Percentiles rank a stretch among this genome's conserved stretches.
These are phyloP conservation scores for Sporothrix brasiliensis DNA, from an alignment of 2,329 filamentous ascomycete genomes.

Conservation along the genomic window DNA sequence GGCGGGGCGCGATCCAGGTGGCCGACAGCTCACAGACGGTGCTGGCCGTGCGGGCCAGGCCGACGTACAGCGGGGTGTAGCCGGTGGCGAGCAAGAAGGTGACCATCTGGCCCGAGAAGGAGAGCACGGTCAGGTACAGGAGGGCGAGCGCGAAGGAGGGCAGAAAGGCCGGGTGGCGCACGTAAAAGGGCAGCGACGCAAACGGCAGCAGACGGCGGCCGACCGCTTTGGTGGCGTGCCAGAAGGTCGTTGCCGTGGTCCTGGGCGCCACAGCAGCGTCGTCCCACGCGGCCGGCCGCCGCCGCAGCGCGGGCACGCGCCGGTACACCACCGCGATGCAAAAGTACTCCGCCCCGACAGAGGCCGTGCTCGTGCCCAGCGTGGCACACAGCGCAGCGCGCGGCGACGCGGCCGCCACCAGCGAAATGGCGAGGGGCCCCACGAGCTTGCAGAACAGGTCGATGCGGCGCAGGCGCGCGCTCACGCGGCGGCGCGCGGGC, in stretches of 20 bases:
- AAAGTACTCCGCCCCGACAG: slow-evolving; percentile 50
- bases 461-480: slow-evolving; percentile 60
- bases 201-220: slow-evolving; percentile 37
- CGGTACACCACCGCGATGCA: slow-evolving; percentile 50
- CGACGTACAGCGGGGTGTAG: slow-evolving; percentile 55
- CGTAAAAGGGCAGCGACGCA: slow-evolving; percentile 49
- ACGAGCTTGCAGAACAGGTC: slow-evolving; percentile 62
- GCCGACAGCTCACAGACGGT: slow-evolving; percentile 61
- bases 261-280: neutral
- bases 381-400: slow-evolving; percentile 51
- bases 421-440: slow-evolving; percentile 55
- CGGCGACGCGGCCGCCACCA: slow-evolving; percentile 52
- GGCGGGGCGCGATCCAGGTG: slow-evolving; percentile 61
- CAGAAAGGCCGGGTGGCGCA: slow-evolving; percentile 58
- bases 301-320: slow-evolving; percentile 35
- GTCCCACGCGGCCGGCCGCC: neutral
- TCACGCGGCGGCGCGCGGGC: slow-evolving; percentile 45
- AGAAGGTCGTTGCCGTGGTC: neutral
- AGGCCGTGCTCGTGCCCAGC: slow-evolving; percentile 52
- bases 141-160: slow-evolving; percentile 63
- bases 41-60: slow-evolving; percentile 55
- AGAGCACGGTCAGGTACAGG: slow-evolving; percentile 64
- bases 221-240: neutral
- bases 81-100: slow-evolving; percentile 62
- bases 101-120: slow-evolving; percentile 64